phyloP scores from a whole-genome alignment of 768 basidiomycete genomes.

The Tylopilus rubrobrunneus region DNA sequence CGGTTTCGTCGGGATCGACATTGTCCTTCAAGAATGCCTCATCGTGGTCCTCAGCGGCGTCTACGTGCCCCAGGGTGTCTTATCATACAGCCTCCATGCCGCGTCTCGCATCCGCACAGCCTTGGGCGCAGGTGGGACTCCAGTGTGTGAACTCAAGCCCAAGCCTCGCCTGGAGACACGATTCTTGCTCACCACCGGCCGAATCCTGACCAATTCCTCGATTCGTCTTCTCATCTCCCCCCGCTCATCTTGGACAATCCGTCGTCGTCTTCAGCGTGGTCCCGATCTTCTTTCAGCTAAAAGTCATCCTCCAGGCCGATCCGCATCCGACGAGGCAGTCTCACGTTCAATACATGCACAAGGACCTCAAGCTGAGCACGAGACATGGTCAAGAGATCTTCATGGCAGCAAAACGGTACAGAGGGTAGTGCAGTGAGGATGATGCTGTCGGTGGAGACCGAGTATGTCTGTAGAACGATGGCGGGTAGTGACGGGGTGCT shows the following conservation, averaged over 20 bases:
- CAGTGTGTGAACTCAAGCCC: conserved; percentile 8
- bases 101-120: conserved; percentile 22
- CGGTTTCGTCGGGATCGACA: background rate
- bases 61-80: conserved; percentile 22
- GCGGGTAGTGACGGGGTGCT: conserved; percentile 25
- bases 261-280: conserved; percentile 1
- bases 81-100: conserved; percentile 17
- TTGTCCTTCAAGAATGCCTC: background rate
- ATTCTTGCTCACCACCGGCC: conserved; percentile 28
- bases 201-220: conserved; percentile 59
- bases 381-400: conserved; percentile 65
- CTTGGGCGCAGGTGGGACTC: conserved; percentile 33
- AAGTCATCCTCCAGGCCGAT: conserved; percentile 42
- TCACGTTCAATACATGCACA: conserved; percentile 51
- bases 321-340: conserved; percentile 47
- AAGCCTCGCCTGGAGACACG: conserved; percentile 26
- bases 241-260: conserved; percentile 31
- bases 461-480: conserved; percentile 60
- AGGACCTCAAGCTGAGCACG: conserved; percentile 49
- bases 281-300: conserved; percentile 1
- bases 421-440: conserved; percentile 58
- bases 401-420: conserved; percentile 71
- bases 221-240: conserved; percentile 49
- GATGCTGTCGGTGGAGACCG: conserved; percentile 45
- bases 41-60: conserved; percentile 11